Percentiles rank a stretch among this genome's conserved stretches.
phyloP scores from a whole-genome alignment of 1,284 basidiomycete genomes.

The Ganoderma resinaceum region DNA sequence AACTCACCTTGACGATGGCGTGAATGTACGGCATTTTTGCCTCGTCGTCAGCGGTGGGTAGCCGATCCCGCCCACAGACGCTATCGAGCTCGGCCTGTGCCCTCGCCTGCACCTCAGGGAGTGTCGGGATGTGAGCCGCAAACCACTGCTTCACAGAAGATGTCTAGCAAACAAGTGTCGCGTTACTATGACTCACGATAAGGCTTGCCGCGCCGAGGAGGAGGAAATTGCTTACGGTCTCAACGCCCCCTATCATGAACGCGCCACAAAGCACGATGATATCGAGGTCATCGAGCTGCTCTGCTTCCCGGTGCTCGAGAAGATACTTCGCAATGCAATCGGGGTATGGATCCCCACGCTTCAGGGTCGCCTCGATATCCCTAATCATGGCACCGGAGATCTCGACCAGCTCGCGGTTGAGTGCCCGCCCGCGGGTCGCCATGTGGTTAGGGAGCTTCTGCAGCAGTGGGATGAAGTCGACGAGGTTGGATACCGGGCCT shows the following conservation, averaged over 20 bases:
- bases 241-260: conserved; percentile 50
- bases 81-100: conserved; percentile 26
- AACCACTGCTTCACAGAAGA: conserved; percentile 34
- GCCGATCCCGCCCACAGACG: conserved; percentile 25
- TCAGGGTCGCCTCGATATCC: conserved; percentile 31
- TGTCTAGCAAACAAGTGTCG: conserved; percentile 19
- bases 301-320: conserved; percentile 42
- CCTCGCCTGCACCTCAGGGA: conserved; percentile 29
- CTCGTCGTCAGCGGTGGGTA: conserved; percentile 24
- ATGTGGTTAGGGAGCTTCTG: conserved; percentile 46
- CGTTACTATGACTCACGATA: neutral
- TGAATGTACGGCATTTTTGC: neutral
- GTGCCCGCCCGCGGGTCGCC: conserved; percentile 40
- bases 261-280: conserved; percentile 18
- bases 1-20: neutral
- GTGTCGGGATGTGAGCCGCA: conserved; percentile 27
- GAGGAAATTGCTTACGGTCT: conserved; percentile 41
- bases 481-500: conserved; percentile 47
- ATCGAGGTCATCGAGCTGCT: conserved; percentile 30
- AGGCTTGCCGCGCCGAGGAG: neutral
- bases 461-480: conserved; percentile 48
- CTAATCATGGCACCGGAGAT: conserved; percentile 36
- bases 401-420: conserved; percentile 44
- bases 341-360: conserved; percentile 36
- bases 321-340: conserved; percentile 47